Conservation (phyloP, 2,329 filamentous ascomycete genomes). For the Myriosclerotinia duriaeana region DNA sequence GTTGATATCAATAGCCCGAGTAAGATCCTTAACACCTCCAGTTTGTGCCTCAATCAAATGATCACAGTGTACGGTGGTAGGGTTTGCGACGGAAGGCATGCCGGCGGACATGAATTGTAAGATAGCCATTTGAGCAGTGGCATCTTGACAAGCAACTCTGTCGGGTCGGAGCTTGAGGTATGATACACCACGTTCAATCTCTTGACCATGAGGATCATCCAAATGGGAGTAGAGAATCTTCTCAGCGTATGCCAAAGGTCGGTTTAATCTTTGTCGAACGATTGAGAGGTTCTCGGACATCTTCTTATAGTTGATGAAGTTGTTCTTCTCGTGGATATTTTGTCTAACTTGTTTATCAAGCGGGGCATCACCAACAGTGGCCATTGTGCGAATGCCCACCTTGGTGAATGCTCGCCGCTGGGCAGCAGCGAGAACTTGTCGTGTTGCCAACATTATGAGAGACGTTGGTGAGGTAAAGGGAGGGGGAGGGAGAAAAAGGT, state of each 20-base stretch:
- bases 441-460: constrained; percentile 66
- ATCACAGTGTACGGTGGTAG: constrained; percentile 95
- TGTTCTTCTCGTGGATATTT: constrained; percentile 92
- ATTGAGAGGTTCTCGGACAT: constrained; percentile 96
- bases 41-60: constrained; percentile 98
- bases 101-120: constrained; percentile 99
- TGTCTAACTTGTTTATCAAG: constrained; percentile 96
- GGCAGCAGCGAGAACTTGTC: constrained; percentile 67
- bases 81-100: constrained; percentile 92
- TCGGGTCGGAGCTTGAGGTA: constrained; percentile 97
- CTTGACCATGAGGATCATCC: constrained; percentile 93
- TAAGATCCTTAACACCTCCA: constrained; percentile 91
- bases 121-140: constrained; percentile 99
- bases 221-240: constrained; percentile 99
- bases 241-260: constrained; percentile 91
- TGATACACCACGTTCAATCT: constrained; percentile 91
- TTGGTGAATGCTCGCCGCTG: constrained; percentile 60
- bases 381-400: constrained; percentile 69
- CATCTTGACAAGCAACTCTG: constrained; percentile 98
- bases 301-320: constrained; percentile 99
- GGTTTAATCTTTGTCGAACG: constrained; percentile 85
- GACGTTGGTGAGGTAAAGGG: constrained; percentile 25
- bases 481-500: constrained; percentile 30
- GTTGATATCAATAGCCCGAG: constrained; percentile 88
- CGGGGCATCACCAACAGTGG: constrained; percentile 80